Conservation (phyloP, 2,329 filamentous ascomycete species). For the Arachnomyces sp. region DNA sequence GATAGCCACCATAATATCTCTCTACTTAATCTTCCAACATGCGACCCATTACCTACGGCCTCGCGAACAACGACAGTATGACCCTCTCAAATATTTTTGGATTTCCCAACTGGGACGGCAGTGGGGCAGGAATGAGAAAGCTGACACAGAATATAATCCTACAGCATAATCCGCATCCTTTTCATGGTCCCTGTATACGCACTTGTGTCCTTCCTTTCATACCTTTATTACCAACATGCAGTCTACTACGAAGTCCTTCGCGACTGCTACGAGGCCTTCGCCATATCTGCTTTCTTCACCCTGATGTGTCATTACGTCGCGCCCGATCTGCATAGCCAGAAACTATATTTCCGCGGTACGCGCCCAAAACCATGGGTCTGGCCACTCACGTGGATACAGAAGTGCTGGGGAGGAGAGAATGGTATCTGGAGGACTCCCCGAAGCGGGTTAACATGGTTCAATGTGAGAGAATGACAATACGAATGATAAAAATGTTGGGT, state of each 20-base stretch:
- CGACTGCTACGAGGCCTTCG: conserved; percentile 84
- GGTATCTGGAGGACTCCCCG: conserved; percentile 66
- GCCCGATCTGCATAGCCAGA: conserved; percentile 70
- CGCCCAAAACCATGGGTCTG: conserved; percentile 65
- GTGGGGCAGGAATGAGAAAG: no score
- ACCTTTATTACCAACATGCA: conserved; percentile 66
- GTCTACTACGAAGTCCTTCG: conserved; percentile 75
- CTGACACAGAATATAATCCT: neutral
- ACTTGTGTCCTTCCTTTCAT: conserved; percentile 63
- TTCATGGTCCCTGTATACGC: conserved; percentile 82
- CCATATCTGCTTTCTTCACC: conserved; percentile 79
- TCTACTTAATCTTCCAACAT: conserved; percentile 50
- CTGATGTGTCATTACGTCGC: conserved; percentile 75
- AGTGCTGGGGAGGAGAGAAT: conserved; percentile 60
- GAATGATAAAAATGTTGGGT: neutral
- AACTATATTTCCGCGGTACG: conserved; percentile 68
- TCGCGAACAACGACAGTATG: conserved; percentile 53
- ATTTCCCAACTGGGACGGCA: conserved; percentile 6
- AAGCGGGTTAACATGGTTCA: conserved; percentile 85
- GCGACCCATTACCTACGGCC: conserved; percentile 54
- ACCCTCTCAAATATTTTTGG: conserved; percentile 7
- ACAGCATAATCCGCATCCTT: conserved; percentile 75
- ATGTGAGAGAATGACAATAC: conserved; percentile 40
- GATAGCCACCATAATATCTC: conserved; percentile 44
- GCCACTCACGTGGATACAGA: conserved; percentile 63